Conservation (phyloP, 257 asterid species). For the Verbascum thapsus region DNA sequence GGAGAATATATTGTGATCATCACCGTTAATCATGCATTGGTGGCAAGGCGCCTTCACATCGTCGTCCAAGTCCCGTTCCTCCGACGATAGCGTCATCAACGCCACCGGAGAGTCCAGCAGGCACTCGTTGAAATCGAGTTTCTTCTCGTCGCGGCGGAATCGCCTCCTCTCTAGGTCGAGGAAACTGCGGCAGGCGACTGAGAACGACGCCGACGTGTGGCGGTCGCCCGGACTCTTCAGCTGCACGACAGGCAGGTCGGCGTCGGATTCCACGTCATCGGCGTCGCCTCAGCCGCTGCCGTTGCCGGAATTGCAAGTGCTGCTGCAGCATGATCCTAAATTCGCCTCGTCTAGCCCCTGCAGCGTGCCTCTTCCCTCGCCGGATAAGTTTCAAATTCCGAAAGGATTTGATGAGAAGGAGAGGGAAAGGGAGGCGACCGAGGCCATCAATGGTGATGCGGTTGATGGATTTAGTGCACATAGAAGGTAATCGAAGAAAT, state of each 20-base stretch:
- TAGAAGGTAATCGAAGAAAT: slow-evolving; percentile 33
- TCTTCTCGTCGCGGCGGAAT: slow-evolving; percentile 40
- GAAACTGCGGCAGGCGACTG: slow-evolving; percentile 41
- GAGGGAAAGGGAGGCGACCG: slow-evolving; percentile 35
- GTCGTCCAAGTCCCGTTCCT: slow-evolving; percentile 52
- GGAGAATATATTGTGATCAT: not conserved
- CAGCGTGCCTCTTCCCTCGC: slow-evolving; percentile 71
- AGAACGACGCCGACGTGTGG: slow-evolving; percentile 42
- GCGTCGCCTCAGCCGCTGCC: slow-evolving; percentile 76
- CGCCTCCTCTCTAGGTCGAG: slow-evolving; percentile 41
- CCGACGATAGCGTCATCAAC: slow-evolving; percentile 43
- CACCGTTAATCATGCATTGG: slow-evolving; percentile 49
- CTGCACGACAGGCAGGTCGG: slow-evolving; percentile 19
- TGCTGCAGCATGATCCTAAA: slow-evolving; percentile 45
- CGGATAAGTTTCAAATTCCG: slow-evolving; percentile 27
- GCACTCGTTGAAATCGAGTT: slow-evolving; percentile 35
- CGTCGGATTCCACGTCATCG: slow-evolving; percentile 15
- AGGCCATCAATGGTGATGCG: slow-evolving; percentile 25
- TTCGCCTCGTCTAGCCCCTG: slow-evolving; percentile 27
- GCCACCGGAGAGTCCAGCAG: slow-evolving; percentile 30
- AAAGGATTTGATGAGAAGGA: slow-evolving; percentile 30
- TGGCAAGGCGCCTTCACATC: slow-evolving; percentile 56
- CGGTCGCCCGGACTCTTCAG: slow-evolving; percentile 29
- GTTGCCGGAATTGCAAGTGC: slow-evolving; percentile 57
- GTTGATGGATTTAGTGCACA: slow-evolving; percentile 35